These are phyloP conservation scores for Nemania sp. DNA, from an alignment of 2,329 filamentous ascomycete species.

Conservation along the genomic window DNA sequence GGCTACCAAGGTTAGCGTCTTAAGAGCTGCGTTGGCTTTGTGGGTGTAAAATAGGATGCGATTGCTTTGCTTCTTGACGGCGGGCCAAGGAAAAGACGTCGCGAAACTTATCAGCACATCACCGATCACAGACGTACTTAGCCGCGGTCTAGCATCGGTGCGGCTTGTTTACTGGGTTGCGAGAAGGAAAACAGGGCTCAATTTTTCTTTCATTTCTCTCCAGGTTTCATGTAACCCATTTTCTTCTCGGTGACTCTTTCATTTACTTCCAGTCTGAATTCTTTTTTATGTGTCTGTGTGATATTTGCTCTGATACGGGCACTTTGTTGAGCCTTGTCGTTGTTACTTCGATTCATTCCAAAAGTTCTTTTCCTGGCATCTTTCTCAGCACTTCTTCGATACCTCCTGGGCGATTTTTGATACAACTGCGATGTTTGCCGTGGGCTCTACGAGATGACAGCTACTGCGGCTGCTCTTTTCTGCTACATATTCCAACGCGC, in stretches of 20 bases:
- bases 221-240: slow-evolving; percentile 32
- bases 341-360: slow-evolving; percentile 34
- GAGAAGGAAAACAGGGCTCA: slow-evolving; percentile 21
- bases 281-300: slow-evolving; percentile 36
- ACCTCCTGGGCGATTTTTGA: slow-evolving; percentile 42
- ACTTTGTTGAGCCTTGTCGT: slow-evolving; percentile 29
- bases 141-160: slow-evolving; percentile 20
- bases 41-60: slow-evolving; percentile 21
- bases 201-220: slow-evolving; percentile 34
- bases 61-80: slow-evolving; percentile 22
- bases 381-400: slow-evolving; percentile 41
- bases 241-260: slow-evolving; percentile 37
- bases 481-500: slow-evolving; percentile 12
- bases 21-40: slow-evolving; percentile 6
- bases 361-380: slow-evolving; percentile 41
- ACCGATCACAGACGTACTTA: slow-evolving; percentile 21
- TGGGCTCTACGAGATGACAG: slow-evolving; percentile 39
- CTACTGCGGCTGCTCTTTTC: slow-evolving; percentile 20
- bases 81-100: slow-evolving; percentile 23
- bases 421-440: slow-evolving; percentile 36
- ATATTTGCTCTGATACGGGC: slow-evolving; percentile 33
- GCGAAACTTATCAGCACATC: slow-evolving; percentile 19
- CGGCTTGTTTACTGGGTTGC: slow-evolving; percentile 11
- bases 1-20: slow-evolving; percentile 62
- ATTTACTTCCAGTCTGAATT: slow-evolving; percentile 35